phyloP scores from a whole-genome alignment of 1,284 basidiomycete genomes.

The Cryptococcus depauperatus region DNA sequence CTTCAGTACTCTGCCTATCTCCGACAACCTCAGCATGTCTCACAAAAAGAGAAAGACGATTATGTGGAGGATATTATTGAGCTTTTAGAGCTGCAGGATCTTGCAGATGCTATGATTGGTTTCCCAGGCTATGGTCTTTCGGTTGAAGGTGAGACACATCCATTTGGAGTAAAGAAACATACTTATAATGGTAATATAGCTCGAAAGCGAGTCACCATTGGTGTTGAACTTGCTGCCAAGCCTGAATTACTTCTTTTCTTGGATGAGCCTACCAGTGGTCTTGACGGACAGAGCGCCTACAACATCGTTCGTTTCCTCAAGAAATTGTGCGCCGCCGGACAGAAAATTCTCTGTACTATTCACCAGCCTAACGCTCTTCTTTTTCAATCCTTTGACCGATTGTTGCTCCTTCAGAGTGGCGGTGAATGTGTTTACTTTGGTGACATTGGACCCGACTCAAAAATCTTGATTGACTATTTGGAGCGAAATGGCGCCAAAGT shows the following conservation, averaged over 20 bases:
- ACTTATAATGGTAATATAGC: conserved; percentile 45
- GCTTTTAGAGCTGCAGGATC: conserved; percentile 49
- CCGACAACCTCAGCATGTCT: conserved; percentile 49
- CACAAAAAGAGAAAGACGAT: conserved; percentile 50
- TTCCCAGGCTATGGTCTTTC: conserved; percentile 50
- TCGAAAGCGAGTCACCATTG: conserved; percentile 55
- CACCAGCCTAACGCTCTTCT: conserved; percentile 50
- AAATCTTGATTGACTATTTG: conserved; percentile 52
- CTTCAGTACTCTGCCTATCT: conserved; percentile 55
- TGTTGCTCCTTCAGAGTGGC: conserved; percentile 47
- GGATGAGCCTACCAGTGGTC: conserved; percentile 52
- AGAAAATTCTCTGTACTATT: conserved; percentile 48
- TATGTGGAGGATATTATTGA: conserved; percentile 52
- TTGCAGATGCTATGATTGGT: conserved; percentile 49
- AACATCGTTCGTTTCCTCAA: conserved; percentile 48
- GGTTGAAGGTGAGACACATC: conserved; percentile 40
- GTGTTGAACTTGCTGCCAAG: conserved; percentile 55
- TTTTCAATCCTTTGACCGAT: conserved; percentile 52
- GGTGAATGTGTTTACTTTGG: conserved; percentile 49
- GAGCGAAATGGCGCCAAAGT: conserved; percentile 50
- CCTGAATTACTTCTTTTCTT: conserved; percentile 53
- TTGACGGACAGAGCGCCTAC: conserved; percentile 54
- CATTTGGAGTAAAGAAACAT: too few relatives aligned
- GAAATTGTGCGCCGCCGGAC: conserved; percentile 61
- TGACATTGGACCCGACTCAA: conserved; percentile 50